Percentiles rank a stretch among this genome's conserved stretches.
Evolutionary conservation across 306 rosid genomes (phyloP).

Genomic region (Castanea sativa): DNA sequence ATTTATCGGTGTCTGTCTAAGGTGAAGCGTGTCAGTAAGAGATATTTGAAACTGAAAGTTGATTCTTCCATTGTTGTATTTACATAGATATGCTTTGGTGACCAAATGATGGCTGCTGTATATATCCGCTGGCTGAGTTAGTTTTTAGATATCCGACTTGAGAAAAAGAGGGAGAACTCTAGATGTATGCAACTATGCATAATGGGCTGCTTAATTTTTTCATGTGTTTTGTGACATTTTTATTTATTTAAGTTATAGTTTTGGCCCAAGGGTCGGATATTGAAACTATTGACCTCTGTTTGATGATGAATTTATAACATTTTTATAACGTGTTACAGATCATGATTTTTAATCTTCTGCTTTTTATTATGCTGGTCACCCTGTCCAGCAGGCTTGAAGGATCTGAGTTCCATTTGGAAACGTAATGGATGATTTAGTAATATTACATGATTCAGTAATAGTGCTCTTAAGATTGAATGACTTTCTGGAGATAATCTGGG

Average conservation of each 20-base stretch:
- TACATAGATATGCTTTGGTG: slow-evolving; percentile 8
- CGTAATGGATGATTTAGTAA: slow-evolving; percentile 36
- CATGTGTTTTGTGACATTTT: not conserved
- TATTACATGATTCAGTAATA: slow-evolving; percentile 12
- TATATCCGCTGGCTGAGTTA: not conserved
- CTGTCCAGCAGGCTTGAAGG: slow-evolving; percentile 50
- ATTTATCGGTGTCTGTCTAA: slow-evolving; percentile 8
- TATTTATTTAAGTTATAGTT: too few relatives aligned
- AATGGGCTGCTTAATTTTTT: not conserved
- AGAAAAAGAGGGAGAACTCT: not conserved
- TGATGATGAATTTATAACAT: too few relatives aligned
- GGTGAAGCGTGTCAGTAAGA: slow-evolving; percentile 18
- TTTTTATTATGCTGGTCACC: slow-evolving; percentile 46
- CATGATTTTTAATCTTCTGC: slow-evolving; percentile 21
- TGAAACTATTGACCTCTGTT: too few relatives aligned
- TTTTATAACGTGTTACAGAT: not conserved
- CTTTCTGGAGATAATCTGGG: slow-evolving; percentile 31
- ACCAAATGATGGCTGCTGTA: not conserved
- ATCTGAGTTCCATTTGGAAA: slow-evolving; percentile 55
- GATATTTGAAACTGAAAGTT: slow-evolving; percentile 17
- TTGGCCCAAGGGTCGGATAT: too few relatives aligned
- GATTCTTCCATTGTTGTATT: slow-evolving; percentile 21
- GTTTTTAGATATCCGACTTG: not conserved
- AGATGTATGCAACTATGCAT: not conserved
- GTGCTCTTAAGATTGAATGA: slow-evolving; percentile 51